Conservation (phyloP, 2,329 filamentous ascomycete species). For the Westerdykella aurantiaca region DNA sequence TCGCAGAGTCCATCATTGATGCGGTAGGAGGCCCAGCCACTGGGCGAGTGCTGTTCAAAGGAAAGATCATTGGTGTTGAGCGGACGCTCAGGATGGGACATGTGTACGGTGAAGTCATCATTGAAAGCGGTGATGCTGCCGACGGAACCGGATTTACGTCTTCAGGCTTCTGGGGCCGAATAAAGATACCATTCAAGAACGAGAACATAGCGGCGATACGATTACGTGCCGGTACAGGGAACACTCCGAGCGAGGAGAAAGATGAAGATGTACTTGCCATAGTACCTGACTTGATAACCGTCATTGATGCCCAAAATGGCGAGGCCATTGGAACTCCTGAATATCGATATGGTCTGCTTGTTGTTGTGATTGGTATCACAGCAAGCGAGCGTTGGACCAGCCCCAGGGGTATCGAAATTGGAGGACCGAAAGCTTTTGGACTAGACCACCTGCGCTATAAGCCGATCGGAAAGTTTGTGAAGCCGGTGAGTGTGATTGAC, state of each 20-base stretch:
- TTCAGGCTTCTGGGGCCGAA: constrained; percentile 35
- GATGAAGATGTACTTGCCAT: constrained; percentile 42
- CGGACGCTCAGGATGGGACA: constrained; percentile 39
- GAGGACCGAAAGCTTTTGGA: constrained; percentile 47
- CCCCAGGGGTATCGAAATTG: constrained; percentile 44
- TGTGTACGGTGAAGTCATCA: constrained; percentile 40
- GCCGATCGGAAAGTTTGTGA: constrained; percentile 48
- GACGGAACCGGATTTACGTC: background rate
- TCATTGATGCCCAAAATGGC: constrained; percentile 46
- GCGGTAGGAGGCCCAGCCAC: constrained; percentile 37
- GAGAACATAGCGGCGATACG: constrained; percentile 60
- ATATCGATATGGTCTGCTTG: constrained; percentile 50
- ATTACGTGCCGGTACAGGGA: constrained; percentile 20
- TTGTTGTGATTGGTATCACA: constrained; percentile 50
- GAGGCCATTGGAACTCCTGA: constrained; percentile 50
- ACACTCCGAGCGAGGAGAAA: constrained; percentile 25
- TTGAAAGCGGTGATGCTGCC: constrained; percentile 22
- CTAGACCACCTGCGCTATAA: constrained; percentile 46
- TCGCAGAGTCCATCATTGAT: constrained; percentile 38
- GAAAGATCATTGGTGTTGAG: constrained; percentile 43
- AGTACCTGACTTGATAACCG: constrained; percentile 47
- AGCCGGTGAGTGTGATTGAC: constrained; percentile 51
- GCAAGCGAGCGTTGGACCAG: constrained; percentile 53
- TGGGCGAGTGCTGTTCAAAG: constrained; percentile 40
- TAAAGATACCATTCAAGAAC: constrained; percentile 68